Conservation (phyloP, 2,329 filamentous ascomycete genomes). For the Monosporascus sp. region DNA sequence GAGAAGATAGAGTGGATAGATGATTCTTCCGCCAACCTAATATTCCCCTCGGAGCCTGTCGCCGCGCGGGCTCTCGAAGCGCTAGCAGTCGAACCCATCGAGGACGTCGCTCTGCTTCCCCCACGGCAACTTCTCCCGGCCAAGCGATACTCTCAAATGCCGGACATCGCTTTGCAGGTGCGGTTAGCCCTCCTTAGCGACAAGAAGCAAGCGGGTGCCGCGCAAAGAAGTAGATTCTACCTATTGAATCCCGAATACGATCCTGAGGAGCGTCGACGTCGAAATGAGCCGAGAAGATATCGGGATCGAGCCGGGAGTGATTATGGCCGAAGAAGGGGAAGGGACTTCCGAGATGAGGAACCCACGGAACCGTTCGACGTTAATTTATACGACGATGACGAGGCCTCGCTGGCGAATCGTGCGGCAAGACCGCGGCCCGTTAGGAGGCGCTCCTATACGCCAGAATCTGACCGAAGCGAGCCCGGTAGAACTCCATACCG, state of each 20-base stretch:
- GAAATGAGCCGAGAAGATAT: conserved; percentile 52
- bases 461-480: conserved; percentile 18
- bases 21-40: conserved; percentile 81
- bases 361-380: conserved; percentile 60
- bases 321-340: conserved; percentile 24
- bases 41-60: conserved; percentile 57
- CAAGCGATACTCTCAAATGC: conserved; percentile 62
- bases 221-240: conserved; percentile 83
- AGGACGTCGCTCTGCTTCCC: conserved; percentile 51
- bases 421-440: conserved; percentile 14
- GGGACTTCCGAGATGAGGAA: conserved; percentile 39
- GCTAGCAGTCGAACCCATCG: conserved; percentile 46
- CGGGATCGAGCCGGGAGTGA: conserved; percentile 48
- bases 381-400: conserved; percentile 76
- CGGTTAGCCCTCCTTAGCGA: conserved; percentile 71
- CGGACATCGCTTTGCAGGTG: conserved; percentile 64
- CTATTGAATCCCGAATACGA: conserved; percentile 87
- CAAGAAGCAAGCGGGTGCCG: conserved; percentile 73
- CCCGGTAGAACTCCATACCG: conserved; percentile 19
- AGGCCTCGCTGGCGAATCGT: conserved; percentile 30
- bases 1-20: conserved; percentile 87
- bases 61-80: conserved; percentile 52
- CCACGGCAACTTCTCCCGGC: conserved; percentile 62
- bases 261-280: conserved; percentile 64
- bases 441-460: conserved; percentile 32